Percentiles rank a stretch among this genome's conserved stretches.
Conservation (phyloP, 139 green algal species). For the Diplosphaera chodatii region DNA sequence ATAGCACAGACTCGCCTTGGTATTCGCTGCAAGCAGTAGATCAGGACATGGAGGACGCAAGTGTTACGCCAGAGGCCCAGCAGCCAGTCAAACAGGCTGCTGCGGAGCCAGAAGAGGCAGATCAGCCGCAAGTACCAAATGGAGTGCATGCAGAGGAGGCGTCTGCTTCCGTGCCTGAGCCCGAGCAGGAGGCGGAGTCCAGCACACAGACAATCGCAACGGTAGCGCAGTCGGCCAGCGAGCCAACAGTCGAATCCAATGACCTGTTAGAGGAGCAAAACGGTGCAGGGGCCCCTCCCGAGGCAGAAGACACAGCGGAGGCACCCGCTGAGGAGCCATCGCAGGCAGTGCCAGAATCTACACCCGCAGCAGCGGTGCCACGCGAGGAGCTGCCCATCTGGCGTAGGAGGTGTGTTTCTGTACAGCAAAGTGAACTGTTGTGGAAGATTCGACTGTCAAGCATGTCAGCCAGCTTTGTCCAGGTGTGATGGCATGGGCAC, state of each 20-base stretch:
- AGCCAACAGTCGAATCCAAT: neutral
- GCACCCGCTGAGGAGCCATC: neutral
- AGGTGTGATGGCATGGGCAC: too few species aligned
- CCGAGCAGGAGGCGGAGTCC: neutral
- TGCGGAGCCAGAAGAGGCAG: neutral
- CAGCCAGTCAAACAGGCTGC: neutral
- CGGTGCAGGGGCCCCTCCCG: neutral
- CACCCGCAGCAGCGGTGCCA: neutral
- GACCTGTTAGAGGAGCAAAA: neutral
- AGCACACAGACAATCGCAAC: neutral
- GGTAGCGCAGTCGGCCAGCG: neutral
- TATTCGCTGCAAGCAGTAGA: too few species aligned
- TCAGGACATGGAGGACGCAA: neutral
- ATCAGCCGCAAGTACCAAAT: neutral
- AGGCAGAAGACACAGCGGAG: neutral
- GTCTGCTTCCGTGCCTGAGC: too few species aligned
- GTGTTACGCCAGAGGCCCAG: neutral
- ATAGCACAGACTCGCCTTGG: too few species aligned
- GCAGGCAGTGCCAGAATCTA: neutral
- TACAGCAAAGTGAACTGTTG: too few species aligned
- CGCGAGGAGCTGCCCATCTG: neutral
- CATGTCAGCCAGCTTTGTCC: too few species aligned
- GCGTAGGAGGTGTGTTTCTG: neutral
- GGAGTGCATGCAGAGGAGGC: neutral
- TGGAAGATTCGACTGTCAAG: too few species aligned